A percentile compares a stretch with the other conserved stretches of the same genome.
phyloP scores from a whole-genome alignment of 2,329 filamentous ascomycete species.

The Ramularia endophylla region DNA sequence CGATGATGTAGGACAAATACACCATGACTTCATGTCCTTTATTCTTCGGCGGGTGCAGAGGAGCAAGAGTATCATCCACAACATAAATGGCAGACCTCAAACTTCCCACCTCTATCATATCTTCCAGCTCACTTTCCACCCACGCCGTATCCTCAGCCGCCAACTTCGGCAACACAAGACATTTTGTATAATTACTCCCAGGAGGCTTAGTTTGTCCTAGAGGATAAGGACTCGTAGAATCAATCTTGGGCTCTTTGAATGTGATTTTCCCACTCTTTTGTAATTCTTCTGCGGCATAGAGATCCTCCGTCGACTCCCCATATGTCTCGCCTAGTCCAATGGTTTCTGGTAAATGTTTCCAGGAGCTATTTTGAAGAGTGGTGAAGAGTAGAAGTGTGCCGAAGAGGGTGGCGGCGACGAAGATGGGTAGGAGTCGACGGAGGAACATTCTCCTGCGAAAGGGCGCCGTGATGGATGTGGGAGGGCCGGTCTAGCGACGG shows the following conservation, averaged over 20 bases:
- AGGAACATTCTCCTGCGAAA: slow-evolving; percentile 24
- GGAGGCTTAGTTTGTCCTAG: slow-evolving; percentile 36
- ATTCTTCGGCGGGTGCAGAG: slow-evolving; percentile 47
- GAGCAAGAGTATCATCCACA: slow-evolving; percentile 43
- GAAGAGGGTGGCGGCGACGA: slow-evolving; percentile 19
- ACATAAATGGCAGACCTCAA: slow-evolving; percentile 46
- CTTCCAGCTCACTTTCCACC: slow-evolving; percentile 48
- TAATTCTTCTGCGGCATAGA: slow-evolving; percentile 14
- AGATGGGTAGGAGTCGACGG: slow-evolving; percentile 21
- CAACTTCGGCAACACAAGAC: slow-evolving; percentile 49
- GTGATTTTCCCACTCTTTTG: slow-evolving; percentile 15
- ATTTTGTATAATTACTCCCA: slow-evolving; percentile 48
- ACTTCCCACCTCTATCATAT: slow-evolving; percentile 28
- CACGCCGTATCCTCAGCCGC: slow-evolving; percentile 49
- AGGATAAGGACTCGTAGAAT: slow-evolving; percentile 24
- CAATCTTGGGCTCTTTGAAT: slow-evolving; percentile 26
- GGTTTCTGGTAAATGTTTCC: slow-evolving; percentile 35
- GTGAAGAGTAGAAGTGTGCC: slow-evolving; percentile 30
- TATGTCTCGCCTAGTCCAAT: slow-evolving; percentile 36
- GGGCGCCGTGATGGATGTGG: slow-evolving; percentile 16
- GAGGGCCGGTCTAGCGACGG: too few relatives aligned
- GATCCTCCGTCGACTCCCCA: slow-evolving; percentile 19
- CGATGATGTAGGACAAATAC: slow-evolving; percentile 57
- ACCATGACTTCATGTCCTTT: slow-evolving; percentile 60
- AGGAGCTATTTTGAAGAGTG: slow-evolving; percentile 33